Conservation (phyloP, 2,329 filamentous ascomycete species). For the Penicillium corylophilum region DNA sequence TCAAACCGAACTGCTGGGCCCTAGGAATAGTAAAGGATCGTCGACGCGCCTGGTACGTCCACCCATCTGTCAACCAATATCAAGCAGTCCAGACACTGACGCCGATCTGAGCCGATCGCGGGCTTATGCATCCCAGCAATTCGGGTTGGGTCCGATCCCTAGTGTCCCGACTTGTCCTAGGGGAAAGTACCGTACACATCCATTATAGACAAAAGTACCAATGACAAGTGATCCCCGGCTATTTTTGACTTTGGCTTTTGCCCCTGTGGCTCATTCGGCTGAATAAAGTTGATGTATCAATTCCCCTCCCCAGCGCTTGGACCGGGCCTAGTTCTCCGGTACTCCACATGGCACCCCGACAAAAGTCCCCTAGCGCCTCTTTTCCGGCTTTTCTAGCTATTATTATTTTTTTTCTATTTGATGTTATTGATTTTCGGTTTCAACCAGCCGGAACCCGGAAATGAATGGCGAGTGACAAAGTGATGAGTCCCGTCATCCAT, state of each 20-base stretch:
- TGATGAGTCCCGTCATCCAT: slow-evolving; percentile 7
- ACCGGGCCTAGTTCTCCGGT: not conserved
- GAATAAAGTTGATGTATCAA: not conserved
- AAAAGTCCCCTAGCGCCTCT: not conserved
- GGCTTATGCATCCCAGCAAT: slow-evolving; percentile 15
- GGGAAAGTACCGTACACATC: not conserved
- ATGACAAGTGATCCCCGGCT: not conserved
- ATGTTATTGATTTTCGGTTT: no score
- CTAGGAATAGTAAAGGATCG: slow-evolving; percentile 1
- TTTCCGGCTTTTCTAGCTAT: not conserved
- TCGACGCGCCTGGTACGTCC: not conserved
- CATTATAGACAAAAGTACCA: not conserved
- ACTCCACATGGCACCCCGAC: not conserved
- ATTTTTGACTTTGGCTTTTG: not conserved
- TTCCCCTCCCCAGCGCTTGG: not conserved
- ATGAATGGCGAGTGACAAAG: not conserved
- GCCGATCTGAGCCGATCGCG: slow-evolving; percentile 2
- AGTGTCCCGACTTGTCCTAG: not conserved
- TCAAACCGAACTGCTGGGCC: not conserved
- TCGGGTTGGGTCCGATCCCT: slow-evolving; percentile 16
- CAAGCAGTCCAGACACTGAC: not conserved
- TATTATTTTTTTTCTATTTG: no score
- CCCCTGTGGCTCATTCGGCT: not conserved
- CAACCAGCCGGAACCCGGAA: no score
- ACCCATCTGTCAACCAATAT: not conserved